Conservation (phyloP, 2,329 filamentous ascomycete species). For the Parascedosporium putredinis region DNA sequence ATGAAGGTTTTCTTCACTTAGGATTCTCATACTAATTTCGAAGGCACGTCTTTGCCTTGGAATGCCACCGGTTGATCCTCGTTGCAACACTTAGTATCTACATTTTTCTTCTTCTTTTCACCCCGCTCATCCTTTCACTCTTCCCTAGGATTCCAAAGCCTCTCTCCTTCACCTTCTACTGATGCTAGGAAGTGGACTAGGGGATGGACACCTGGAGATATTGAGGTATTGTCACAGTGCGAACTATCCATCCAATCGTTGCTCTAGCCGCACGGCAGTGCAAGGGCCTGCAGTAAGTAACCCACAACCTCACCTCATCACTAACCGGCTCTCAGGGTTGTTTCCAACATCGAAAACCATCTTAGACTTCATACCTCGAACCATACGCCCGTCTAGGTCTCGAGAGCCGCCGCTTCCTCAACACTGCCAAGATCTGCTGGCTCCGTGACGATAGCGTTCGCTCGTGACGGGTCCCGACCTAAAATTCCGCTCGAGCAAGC, state of each 20-base stretch:
- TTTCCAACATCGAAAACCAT: slow-evolving; percentile 8
- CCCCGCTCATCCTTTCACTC: not conserved
- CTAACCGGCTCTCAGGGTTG: slow-evolving; percentile 7
- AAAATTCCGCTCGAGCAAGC: slow-evolving; percentile 1
- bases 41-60: too few species aligned
- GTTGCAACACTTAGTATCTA: too few species aligned
- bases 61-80: too few species aligned
- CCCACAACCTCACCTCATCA: slow-evolving; percentile 9
- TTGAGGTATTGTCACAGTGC: slow-evolving; percentile 7
- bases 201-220: too few species aligned
- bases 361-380: slow-evolving; percentile 11
- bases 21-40: too few species aligned
- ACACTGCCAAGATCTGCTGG: not conserved
- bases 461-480: not conserved
- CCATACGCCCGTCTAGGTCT: not conserved
- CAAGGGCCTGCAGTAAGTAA: slow-evolving; percentile 8
- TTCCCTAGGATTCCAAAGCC: too few species aligned
- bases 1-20: too few species aligned
- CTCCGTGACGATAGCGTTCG: slow-evolving; percentile 1
- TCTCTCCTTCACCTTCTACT: too few species aligned
- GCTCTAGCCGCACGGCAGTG: slow-evolving; percentile 2
- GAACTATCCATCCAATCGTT: not conserved
- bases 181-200: too few species aligned
- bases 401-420: slow-evolving; percentile 1
- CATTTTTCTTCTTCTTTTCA: too few species aligned